Evolutionary conservation across 352 stramenopile species (phyloP).

Genomic region (Plasmopara muralis): DNA sequence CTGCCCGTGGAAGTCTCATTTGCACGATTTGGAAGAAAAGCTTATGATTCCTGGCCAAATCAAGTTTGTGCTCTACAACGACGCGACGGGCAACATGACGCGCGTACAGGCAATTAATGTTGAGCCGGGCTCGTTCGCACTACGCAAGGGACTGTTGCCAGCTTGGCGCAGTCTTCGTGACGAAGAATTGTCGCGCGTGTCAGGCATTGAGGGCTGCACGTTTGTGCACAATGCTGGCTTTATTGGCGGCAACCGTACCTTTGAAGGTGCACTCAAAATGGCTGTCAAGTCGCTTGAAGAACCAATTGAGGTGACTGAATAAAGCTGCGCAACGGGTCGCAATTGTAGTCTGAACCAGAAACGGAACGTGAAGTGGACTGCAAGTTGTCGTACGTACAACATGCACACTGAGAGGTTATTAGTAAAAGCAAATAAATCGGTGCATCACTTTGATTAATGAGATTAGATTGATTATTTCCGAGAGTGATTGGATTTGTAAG

Average conservation of each 20-base stretch:
- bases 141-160: conserved; percentile 86
- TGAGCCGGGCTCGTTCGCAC: conserved; percentile 89
- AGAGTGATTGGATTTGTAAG: no score
- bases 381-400: no score
- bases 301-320: conserved; percentile 19
- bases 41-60: conserved; percentile 81
- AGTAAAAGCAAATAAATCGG: no score
- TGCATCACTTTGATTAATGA: no score
- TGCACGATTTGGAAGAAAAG: conserved; percentile 95
- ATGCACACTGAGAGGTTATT: no score
- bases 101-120: conserved; percentile 94
- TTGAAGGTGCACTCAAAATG: conserved; percentile 94
- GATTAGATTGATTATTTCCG: no score
- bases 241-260: conserved; percentile 96
- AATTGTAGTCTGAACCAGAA: no score
- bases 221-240: conserved; percentile 99
- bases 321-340: not conserved
- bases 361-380: no score
- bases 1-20: conserved; percentile 94
- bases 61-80: conserved; percentile 97
- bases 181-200: conserved; percentile 80
- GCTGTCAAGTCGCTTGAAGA: conserved; percentile 62
- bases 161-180: conserved; percentile 94
- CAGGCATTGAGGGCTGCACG: conserved; percentile 90
- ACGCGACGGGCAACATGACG: conserved; percentile 91